Conservation (phyloP, 2,329 filamentous ascomycete genomes). For the Podosphaera xanthii region DNA sequence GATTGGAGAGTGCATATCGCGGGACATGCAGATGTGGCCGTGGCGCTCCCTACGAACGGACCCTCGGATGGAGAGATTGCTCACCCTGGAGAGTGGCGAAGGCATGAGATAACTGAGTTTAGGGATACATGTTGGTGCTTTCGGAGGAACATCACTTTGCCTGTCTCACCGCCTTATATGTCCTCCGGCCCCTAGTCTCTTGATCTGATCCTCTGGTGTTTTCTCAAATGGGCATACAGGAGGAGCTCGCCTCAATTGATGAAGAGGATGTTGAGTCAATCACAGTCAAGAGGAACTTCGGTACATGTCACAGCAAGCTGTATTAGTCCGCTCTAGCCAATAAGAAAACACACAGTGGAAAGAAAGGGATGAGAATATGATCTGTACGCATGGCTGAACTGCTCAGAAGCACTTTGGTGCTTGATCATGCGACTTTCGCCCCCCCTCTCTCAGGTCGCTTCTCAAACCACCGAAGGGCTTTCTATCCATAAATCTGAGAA, state of each 20-base stretch:
- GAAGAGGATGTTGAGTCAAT: no score
- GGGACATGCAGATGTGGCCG: no score
- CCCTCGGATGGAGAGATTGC: neutral
- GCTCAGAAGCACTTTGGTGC: neutral
- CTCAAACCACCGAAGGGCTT: neutral
- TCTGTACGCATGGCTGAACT: neutral
- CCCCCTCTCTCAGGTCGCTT: neutral
- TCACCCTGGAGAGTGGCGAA: neutral
- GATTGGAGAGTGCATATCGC: no score
- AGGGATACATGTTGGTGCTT: neutral
- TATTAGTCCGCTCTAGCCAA: neutral
- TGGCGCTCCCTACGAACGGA: neutral
- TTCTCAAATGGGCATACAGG: slow-evolving; percentile 10
- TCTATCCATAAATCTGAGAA: neutral
- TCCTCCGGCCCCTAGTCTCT: slow-evolving; percentile 12
- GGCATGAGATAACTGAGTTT: neutral
- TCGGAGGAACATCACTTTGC: neutral
- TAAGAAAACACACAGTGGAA: neutral
- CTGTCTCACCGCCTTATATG: slow-evolving; percentile 7
- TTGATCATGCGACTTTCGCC: neutral
- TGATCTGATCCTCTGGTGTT: slow-evolving; percentile 10
- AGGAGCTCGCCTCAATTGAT: neutral
- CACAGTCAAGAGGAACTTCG: neutral
- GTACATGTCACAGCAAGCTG: neutral
- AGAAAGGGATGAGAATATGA: neutral